Evolutionary conservation across 495 filamentous ascomycete species (phyloP).

Genomic region (Aspergillus panamensis): DNA sequence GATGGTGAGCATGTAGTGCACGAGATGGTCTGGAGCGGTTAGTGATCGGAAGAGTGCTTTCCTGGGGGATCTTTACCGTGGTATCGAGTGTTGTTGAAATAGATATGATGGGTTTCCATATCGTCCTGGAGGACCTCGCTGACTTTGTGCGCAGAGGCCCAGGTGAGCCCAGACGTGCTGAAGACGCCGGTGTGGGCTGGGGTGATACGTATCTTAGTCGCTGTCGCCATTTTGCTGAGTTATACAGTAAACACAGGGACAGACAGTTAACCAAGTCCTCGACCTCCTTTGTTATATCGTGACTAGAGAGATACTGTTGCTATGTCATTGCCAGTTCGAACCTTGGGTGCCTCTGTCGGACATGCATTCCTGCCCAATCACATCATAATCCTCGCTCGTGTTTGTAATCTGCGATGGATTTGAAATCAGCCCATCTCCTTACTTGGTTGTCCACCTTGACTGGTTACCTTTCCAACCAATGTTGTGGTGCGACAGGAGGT

Average conservation of each 20-base stretch:
- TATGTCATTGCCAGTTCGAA: too few species aligned
- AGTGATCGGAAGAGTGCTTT: slow-evolving; percentile 14
- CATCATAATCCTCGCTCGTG: too few species aligned
- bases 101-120: slow-evolving; percentile 71
- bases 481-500: too few species aligned
- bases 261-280: too few species aligned
- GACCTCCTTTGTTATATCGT: too few species aligned
- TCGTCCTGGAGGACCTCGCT: slow-evolving; percentile 71
- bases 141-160: slow-evolving; percentile 55
- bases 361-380: too few species aligned
- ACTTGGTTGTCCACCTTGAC: too few species aligned
- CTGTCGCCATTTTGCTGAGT: slow-evolving; percentile 53
- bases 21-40: slow-evolving; percentile 53
- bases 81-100: slow-evolving; percentile 66
- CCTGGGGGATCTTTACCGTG: slow-evolving; percentile 51
- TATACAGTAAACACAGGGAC: background rate
- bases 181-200: slow-evolving; percentile 55
- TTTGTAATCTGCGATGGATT: too few species aligned
- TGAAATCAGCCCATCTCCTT: too few species aligned
- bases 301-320: too few species aligned
- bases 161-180: slow-evolving; percentile 41
- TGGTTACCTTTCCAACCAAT: too few species aligned
- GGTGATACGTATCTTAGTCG: slow-evolving; percentile 57
- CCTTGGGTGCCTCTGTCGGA: too few species aligned
- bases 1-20: slow-evolving; percentile 68